A percentile compares a stretch with the other conserved stretches of the same genome.
Evolutionary conservation across 2,329 filamentous ascomycete species (phyloP).

Genomic region (Ciborinia camelliae): DNA sequence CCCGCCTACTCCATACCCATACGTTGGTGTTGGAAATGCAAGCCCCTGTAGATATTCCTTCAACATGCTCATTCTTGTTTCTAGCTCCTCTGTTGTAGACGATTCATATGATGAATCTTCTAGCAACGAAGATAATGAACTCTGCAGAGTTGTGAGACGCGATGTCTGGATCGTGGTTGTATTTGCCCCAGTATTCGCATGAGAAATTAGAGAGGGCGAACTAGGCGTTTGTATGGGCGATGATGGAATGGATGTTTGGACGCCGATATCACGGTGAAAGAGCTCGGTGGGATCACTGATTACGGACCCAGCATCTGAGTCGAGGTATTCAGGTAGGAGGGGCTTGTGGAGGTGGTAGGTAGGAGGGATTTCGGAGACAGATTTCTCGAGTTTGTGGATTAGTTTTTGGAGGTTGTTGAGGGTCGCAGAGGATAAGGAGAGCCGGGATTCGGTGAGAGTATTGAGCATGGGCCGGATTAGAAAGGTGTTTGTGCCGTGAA

Average conservation of each 20-base stretch:
- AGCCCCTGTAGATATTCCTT: slow-evolving; percentile 63
- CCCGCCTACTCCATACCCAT: slow-evolving; percentile 35
- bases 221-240: slow-evolving; percentile 25
- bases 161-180: slow-evolving; percentile 38
- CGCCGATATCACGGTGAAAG: slow-evolving; percentile 77
- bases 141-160: slow-evolving; percentile 46
- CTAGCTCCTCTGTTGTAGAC: slow-evolving; percentile 27
- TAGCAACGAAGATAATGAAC: slow-evolving; percentile 50
- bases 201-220: slow-evolving; percentile 31
- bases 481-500: slow-evolving; percentile 70
- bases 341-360: slow-evolving; percentile 27
- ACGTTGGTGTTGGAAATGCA: slow-evolving; percentile 44
- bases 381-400: slow-evolving; percentile 49
- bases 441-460: slow-evolving; percentile 48
- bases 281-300: slow-evolving; percentile 65
- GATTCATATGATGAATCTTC: slow-evolving; percentile 39
- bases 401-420: slow-evolving; percentile 48
- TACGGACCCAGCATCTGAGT: slow-evolving; percentile 44
- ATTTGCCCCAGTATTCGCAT: slow-evolving; percentile 8
- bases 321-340: slow-evolving; percentile 36
- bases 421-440: slow-evolving; percentile 50
- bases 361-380: slow-evolving; percentile 61
- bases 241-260: slow-evolving; percentile 62
- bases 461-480: slow-evolving; percentile 60
- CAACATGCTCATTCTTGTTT: slow-evolving; percentile 46